phyloP scores from a whole-genome alignment of 768 basidiomycete species.

The Tricholomella constricta region DNA sequence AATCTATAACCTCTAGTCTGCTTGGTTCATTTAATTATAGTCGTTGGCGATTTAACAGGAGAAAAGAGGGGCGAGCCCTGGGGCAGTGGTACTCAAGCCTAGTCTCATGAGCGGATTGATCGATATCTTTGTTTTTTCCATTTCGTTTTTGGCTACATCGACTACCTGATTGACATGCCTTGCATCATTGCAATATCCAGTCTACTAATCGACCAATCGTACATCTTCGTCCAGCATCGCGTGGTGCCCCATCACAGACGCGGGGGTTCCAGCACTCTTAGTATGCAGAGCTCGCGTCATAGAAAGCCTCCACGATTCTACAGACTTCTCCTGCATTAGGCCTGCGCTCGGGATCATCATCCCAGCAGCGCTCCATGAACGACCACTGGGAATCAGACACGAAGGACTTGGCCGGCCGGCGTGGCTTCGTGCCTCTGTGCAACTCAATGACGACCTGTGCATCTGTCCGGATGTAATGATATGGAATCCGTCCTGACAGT shows the following conservation, averaged over 20 bases:
- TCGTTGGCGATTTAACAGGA: slow-evolving; percentile 48
- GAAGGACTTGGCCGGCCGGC: slow-evolving; percentile 37
- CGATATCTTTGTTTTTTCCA: too few species aligned
- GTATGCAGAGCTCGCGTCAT: background rate
- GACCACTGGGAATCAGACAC: slow-evolving; percentile 42
- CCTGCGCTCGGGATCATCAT: slow-evolving; percentile 21
- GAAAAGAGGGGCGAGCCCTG: slow-evolving; percentile 27
- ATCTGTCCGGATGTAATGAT: slow-evolving; percentile 40
- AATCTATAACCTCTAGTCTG: slow-evolving; percentile 46
- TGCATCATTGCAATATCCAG: too few species aligned
- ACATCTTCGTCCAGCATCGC: too few species aligned
- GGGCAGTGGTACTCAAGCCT: too few species aligned
- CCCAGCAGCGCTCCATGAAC: slow-evolving; percentile 45
- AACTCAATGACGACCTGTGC: slow-evolving; percentile 45
- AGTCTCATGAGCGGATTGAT: too few species aligned
- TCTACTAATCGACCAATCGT: too few species aligned
- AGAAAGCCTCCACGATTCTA: background rate
- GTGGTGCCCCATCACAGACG: too few species aligned
- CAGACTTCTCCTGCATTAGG: background rate
- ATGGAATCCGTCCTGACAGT: slow-evolving; percentile 43
- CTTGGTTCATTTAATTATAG: slow-evolving; percentile 49
- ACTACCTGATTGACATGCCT: too few species aligned
- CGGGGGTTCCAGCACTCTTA: too few species aligned
- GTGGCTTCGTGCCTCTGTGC: slow-evolving; percentile 40
- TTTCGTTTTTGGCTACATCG: too few species aligned